A percentile compares a stretch with the other conserved stretches of the same genome.
Conservation (phyloP, 257 asterid species). For the Fraxinus pennsylvanica region DNA sequence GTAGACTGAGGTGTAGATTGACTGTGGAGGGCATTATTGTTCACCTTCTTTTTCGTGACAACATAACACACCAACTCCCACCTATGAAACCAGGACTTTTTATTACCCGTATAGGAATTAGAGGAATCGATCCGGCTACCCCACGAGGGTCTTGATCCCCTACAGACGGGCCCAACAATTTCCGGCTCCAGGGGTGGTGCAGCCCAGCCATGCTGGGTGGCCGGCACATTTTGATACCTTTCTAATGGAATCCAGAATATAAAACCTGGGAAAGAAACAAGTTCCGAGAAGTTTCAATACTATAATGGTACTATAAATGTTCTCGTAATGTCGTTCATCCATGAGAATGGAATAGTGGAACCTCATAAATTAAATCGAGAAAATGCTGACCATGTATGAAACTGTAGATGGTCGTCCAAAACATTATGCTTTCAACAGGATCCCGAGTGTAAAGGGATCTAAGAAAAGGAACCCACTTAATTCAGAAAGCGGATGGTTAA, state of each 20-base stretch:
- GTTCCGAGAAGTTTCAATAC: slow-evolving; percentile 30
- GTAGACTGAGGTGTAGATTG: slow-evolving; percentile 44
- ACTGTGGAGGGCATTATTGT: slow-evolving; percentile 34
- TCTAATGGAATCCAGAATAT: slow-evolving; percentile 4
- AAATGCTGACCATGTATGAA: neutral
- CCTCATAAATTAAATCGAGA: neutral
- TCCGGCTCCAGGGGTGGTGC: neutral
- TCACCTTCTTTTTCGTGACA: slow-evolving; percentile 48
- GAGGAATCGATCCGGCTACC: neutral
- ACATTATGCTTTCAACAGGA: neutral
- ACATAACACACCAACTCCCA: slow-evolving; percentile 66
- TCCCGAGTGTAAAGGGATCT: neutral
- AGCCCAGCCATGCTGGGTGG: neutral
- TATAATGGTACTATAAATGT: slow-evolving; percentile 7
- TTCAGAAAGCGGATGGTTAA: neutral
- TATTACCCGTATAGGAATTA: slow-evolving; percentile 17
- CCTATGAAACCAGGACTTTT: slow-evolving; percentile 55
- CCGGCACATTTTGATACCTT: neutral
- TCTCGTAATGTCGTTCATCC: neutral
- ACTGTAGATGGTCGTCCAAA: neutral
- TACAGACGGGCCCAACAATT: neutral
- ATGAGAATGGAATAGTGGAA: neutral
- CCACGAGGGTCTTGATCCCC: neutral
- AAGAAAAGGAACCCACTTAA: neutral
- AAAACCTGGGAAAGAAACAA: slow-evolving; percentile 16